Evolutionary conservation across 805 yeast genomes (phyloP).

Genomic region (Metschnikowia lochheadii): DNA sequence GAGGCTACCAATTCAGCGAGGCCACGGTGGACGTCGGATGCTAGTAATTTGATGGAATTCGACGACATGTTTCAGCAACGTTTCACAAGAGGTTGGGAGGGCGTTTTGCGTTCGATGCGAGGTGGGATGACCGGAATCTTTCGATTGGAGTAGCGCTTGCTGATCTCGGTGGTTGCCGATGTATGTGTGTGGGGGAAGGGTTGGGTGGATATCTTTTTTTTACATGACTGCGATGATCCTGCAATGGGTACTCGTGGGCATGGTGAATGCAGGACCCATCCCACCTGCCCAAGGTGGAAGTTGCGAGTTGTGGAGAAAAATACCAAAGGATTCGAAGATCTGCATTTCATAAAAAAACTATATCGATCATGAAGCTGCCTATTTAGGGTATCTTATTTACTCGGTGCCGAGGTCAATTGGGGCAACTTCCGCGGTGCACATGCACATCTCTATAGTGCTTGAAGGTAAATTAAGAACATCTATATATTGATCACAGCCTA

Average conservation of each 20-base stretch:
- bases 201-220: conserved; percentile 1
- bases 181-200: neutral
- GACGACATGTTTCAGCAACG: conserved; percentile 52
- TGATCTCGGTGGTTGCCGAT: neutral
- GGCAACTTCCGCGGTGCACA: neutral
- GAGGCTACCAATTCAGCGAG: conserved; percentile 66
- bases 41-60: conserved; percentile 63
- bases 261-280: neutral
- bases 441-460: neutral
- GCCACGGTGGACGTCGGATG: conserved; percentile 65
- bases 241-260: conserved; percentile 2
- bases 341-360: too few relatives aligned
- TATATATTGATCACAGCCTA: neutral
- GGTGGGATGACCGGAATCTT: neutral
- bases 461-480: neutral
- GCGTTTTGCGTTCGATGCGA: neutral
- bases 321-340: too few relatives aligned
- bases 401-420: neutral
- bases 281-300: neutral
- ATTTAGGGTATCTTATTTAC: neutral
- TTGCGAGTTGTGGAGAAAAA: neutral
- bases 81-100: neutral
- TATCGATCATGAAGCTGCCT: neutral
- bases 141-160: neutral
- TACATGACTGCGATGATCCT: conserved; percentile 5